Conservation (phyloP, 75 land plant genomes). For the Pinus taeda region DNA sequence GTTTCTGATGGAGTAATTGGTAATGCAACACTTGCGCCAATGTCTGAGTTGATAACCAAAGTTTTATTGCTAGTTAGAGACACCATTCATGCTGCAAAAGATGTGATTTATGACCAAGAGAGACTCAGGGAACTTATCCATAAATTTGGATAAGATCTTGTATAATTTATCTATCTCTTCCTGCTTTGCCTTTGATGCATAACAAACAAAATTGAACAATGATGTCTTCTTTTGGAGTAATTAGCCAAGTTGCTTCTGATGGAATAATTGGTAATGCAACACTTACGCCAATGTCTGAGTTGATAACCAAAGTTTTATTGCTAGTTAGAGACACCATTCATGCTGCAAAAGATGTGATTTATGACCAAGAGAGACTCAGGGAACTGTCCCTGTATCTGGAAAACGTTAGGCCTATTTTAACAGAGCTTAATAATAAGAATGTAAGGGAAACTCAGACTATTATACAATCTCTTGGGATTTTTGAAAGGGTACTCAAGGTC, state of each 20-base stretch:
- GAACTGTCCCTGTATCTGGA: constrained; percentile 41
- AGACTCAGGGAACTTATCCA: constrained; percentile 38
- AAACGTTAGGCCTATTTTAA: constrained; percentile 38
- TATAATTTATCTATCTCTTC: too few relatives aligned
- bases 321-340: constrained; percentile 19
- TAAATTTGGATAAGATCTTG: not conserved
- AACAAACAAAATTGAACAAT: not conserved
- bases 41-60: constrained; percentile 44
- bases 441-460: not conserved
- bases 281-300: constrained; percentile 40
- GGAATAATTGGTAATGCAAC: constrained; percentile 31
- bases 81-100: constrained; percentile 31
- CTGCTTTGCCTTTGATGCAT: not conserved
- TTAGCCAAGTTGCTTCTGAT: not conserved
- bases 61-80: constrained; percentile 26
- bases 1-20: constrained; percentile 12
- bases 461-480: too few relatives aligned
- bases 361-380: constrained; percentile 50
- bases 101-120: constrained; percentile 51
- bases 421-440: constrained; percentile 32
- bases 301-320: constrained; percentile 37
- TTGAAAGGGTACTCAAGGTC: too few relatives aligned
- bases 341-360: constrained; percentile 45
- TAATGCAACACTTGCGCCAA: constrained; percentile 36
- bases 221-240: not conserved